A percentile compares a stretch with the other conserved stretches of the same genome.
These are phyloP conservation scores for Vanderwaltozyma tropicalis DNA, from an alignment of 805 yeast genomes.

Conservation along the genomic window DNA sequence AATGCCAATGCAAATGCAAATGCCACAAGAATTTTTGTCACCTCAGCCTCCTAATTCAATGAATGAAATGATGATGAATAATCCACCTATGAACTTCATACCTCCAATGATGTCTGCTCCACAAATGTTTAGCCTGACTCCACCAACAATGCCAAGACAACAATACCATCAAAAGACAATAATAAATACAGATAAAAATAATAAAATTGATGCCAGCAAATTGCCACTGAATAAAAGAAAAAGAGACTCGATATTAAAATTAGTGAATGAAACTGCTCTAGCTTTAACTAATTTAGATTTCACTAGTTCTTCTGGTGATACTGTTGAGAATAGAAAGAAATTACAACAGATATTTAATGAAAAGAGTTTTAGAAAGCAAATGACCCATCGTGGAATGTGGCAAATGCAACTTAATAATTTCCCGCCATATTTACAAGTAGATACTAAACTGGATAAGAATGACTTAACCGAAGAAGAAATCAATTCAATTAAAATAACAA, in stretches of 20 bases:
- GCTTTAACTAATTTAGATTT: background rate
- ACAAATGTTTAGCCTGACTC: background rate
- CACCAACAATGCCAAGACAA: slow-evolving; percentile 1
- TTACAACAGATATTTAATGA: slow-evolving; percentile 27
- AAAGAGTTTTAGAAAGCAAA: slow-evolving; percentile 25
- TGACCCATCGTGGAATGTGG: slow-evolving; percentile 28
- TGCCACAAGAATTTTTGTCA: background rate
- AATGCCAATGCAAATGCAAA: background rate
- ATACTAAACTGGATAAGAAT: slow-evolving; percentile 5
- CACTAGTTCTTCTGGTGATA: background rate
- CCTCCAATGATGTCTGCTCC: slow-evolving; percentile 2
- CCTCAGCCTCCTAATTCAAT: background rate
- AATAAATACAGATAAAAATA: background rate
- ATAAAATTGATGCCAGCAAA: background rate
- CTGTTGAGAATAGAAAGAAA: slow-evolving; percentile 8
- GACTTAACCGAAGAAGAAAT: background rate
- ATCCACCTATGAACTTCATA: background rate
- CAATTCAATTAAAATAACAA: background rate
- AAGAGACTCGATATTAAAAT: slow-evolving; percentile 2
- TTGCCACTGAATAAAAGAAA: background rate
- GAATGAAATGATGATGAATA: background rate
- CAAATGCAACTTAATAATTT: slow-evolving; percentile 24
- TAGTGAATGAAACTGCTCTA: slow-evolving; percentile 2
- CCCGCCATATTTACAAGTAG: slow-evolving; percentile 26
- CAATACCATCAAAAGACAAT: slow-evolving; percentile 2